Evolutionary conservation across 140 eudicot species (phyloP), one percentile per base, ranked within the genome.

Genomic region (Ambrosia hybrid): DNA sequence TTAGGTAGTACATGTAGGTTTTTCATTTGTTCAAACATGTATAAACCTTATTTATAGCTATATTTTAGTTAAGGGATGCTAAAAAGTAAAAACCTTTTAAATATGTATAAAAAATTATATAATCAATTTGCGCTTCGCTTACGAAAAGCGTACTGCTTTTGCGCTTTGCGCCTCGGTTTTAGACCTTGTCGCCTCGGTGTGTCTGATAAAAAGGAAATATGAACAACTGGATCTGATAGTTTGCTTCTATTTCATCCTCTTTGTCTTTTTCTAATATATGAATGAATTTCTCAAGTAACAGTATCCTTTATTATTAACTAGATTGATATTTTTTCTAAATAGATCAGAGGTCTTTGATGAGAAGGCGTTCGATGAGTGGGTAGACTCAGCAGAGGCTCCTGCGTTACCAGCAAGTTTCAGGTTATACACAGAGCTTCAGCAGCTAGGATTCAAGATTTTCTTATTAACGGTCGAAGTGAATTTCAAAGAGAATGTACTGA

Each of bases 341-440:
- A 92, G 98, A 70, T 83, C 87, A 12, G 89, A 87, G 66, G 30
- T 51, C n/a, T 92, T 84, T 55, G 76, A 89, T 67, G 90, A 83
- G 60, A 21, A 59, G 13, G 45, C 96, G 30, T 92, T 83, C 48
- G 64, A 89, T 37, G 77, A 71, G 9, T 92, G 96, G 98, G 92
- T 81, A 58, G 83, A 76, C 46, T 51, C 51, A 68, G 87, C 89
- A 17, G 84, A 84, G 80, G 96, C 93, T 10, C 96, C 96, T 61
- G 96, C 91, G 48, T 46, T 92, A 61, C 81, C 89, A 4, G 90
- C 96, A 73, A 92, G 96, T 83, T 82, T 92, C 59, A 82, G 87
- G 73, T 67, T 89, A 72, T 92, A 89, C 87, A 81, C 76, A 36
- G 87, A 87, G 78, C 89, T 92, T 57, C 83, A 82, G 74, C 55